Percentiles rank a stretch among this genome's conserved stretches.
Evolutionary conservation across 1,139 yeast genomes (phyloP).

Genomic region (Yamadazyma epiphylla): DNA sequence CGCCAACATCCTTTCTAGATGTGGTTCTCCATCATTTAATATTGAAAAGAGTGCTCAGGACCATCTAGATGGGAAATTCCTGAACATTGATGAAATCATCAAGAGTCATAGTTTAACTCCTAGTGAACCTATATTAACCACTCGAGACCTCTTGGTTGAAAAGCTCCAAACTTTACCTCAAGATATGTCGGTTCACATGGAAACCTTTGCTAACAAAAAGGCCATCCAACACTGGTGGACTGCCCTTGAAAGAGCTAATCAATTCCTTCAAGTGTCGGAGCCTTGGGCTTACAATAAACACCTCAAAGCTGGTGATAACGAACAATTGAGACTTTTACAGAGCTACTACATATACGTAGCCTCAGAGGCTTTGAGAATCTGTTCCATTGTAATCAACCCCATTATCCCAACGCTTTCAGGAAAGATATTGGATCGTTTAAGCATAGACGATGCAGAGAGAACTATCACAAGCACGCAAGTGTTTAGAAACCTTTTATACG

Average conservation of each 20-base stretch:
- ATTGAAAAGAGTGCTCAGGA: slow-evolving; percentile 42
- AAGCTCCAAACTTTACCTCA: slow-evolving; percentile 18
- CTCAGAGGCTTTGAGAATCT: slow-evolving; percentile 67
- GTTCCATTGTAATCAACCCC: slow-evolving; percentile 65
- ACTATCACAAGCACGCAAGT: slow-evolving; percentile 52
- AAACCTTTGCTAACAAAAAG: slow-evolving; percentile 50
- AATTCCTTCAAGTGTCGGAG: slow-evolving; percentile 52
- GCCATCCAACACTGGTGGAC: slow-evolving; percentile 66
- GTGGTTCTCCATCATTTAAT: slow-evolving; percentile 68
- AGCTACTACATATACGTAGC: slow-evolving; percentile 59
- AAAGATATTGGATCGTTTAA: slow-evolving; percentile 58
- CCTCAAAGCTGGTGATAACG: slow-evolving; percentile 25
- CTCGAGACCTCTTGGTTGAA: slow-evolving; percentile 16
- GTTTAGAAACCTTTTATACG: slow-evolving; percentile 37
- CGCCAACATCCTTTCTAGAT: slow-evolving; percentile 73
- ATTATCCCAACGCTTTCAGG: slow-evolving; percentile 64
- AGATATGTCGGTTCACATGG: slow-evolving; percentile 40
- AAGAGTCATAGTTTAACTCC: slow-evolving; percentile 8
- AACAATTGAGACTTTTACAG: slow-evolving; percentile 25
- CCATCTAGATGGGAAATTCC: slow-evolving; percentile 17
- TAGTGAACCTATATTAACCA: slow-evolving; percentile 14
- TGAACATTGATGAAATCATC: slow-evolving; percentile 22
- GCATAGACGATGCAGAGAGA: slow-evolving; percentile 7
- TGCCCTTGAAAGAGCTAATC: slow-evolving; percentile 59
- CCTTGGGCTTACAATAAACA: slow-evolving; percentile 52